These are phyloP conservation scores for Berberis thunbergii DNA, from an alignment of 164 flowering plant species.

Conservation along the genomic window DNA sequence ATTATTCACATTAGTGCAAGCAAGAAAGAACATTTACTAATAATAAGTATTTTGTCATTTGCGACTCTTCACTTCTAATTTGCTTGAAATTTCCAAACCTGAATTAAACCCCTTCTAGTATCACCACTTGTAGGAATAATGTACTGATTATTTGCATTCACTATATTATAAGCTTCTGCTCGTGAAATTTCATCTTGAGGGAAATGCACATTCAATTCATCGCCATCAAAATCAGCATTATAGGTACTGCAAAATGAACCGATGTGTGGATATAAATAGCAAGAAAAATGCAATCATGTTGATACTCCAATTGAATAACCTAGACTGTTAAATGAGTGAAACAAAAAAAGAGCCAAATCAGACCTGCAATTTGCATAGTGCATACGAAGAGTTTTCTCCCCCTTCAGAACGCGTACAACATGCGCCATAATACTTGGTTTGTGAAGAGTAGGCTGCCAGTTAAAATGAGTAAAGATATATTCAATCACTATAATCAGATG, in stretches of 20 bases:
- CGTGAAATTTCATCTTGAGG: conserved; percentile 99
- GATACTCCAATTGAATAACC: neutral
- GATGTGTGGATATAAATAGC: neutral
- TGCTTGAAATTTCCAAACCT: conserved; percentile 36
- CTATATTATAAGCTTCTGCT: conserved; percentile 86
- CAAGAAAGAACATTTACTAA: no score
- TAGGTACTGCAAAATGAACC: conserved; percentile 47
- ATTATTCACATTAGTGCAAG: no score
- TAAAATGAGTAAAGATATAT: neutral
- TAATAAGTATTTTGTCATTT: no score
- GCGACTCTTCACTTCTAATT: neutral
- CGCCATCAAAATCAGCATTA: conserved; percentile 99
- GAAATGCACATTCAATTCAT: conserved; percentile 97
- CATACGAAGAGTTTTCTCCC: conserved; percentile 92
- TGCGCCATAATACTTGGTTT: conserved; percentile 99
- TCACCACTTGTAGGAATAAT: conserved; percentile 90
- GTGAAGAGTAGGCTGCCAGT: conserved; percentile 92
- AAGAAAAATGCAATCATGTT: neutral
- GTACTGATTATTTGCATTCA: conserved; percentile 92
- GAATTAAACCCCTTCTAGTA: conserved; percentile 86
- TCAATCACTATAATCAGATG: neutral
- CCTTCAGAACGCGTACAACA: conserved; percentile 80
- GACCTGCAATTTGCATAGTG: conserved; percentile 99
- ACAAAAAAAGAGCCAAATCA: neutral
- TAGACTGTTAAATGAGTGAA: neutral